These are phyloP conservation scores for Suillus cothurnatus DNA, from an alignment of 768 basidiomycete genomes.

Conservation along the genomic window DNA sequence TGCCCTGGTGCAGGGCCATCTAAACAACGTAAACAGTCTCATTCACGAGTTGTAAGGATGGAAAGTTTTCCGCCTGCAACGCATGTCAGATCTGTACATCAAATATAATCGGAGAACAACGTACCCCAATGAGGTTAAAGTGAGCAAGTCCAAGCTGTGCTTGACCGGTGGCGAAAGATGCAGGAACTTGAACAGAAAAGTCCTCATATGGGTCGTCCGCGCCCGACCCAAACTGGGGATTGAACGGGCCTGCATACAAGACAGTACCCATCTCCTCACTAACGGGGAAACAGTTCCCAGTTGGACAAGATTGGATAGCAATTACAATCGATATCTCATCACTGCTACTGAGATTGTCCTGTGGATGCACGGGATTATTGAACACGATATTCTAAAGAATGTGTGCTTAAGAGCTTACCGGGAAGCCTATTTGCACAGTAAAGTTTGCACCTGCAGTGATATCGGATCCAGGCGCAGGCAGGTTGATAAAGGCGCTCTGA, in stretches of 20 bases:
- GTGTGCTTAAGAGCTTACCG: conserved; percentile 32
- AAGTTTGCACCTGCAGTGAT: conserved; percentile 40
- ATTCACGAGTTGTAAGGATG: neutral
- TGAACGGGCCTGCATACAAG: conserved; percentile 43
- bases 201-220: conserved; percentile 39
- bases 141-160: conserved; percentile 37
- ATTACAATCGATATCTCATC: conserved; percentile 43
- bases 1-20: neutral
- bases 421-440: conserved; percentile 44
- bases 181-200: conserved; percentile 41
- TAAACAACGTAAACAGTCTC: conserved; percentile 5
- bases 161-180: conserved; percentile 24
- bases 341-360: conserved; percentile 37
- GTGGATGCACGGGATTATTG: neutral
- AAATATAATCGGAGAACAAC: conserved; percentile 11
- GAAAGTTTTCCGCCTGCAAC: neutral
- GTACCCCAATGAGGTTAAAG: conserved; percentile 37
- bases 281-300: conserved; percentile 22
- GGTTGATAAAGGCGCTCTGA: conserved; percentile 6
- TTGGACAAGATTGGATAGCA: conserved; percentile 37
- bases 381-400: neutral
- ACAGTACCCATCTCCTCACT: conserved; percentile 38
- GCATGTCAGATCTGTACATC: neutral
- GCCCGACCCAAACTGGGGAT: conserved; percentile 32
- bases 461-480: conserved; percentile 24